A percentile compares a stretch with the other conserved stretches of the same genome.
Conservation (phyloP, 2,329 filamentous ascomycete species). For the Monosporascus sp. region DNA sequence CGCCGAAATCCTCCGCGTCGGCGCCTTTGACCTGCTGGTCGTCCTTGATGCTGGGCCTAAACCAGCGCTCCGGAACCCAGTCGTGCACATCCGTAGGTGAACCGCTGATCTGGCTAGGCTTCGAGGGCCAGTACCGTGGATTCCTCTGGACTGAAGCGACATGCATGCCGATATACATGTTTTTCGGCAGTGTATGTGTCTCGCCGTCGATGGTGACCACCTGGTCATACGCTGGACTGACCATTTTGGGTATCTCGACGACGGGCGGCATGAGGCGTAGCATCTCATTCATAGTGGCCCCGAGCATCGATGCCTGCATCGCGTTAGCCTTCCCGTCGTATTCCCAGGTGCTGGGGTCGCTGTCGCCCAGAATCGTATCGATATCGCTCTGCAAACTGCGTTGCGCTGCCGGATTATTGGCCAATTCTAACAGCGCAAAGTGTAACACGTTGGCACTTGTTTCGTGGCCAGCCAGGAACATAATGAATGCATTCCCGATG, state of each 20-base stretch:
- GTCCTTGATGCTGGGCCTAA: conserved; percentile 25
- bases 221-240: conserved; percentile 46
- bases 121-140: conserved; percentile 65
- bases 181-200: conserved; percentile 38
- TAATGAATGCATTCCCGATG: conserved; percentile 66
- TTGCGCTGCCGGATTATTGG: conserved; percentile 60
- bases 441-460: conserved; percentile 73
- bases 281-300: conserved; percentile 73
- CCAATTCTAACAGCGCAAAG: conserved; percentile 65
- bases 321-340: conserved; percentile 64
- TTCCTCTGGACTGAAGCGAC: conserved; percentile 59
- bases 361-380: conserved; percentile 56
- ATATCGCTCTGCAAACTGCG: conserved; percentile 64
- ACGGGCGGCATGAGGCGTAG: conserved; percentile 70
- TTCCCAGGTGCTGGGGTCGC: conserved; percentile 59
- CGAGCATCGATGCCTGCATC: conserved; percentile 65
- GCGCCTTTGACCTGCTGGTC: conserved; percentile 28
- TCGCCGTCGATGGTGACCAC: conserved; percentile 53
- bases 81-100: conserved; percentile 43
- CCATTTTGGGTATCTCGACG: conserved; percentile 65
- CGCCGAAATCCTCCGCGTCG: conserved; percentile 50
- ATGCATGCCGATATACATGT: conserved; percentile 50
- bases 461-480: conserved; percentile 72
- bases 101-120: conserved; percentile 18
- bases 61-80: conserved; percentile 59